phyloP scores from a whole-genome alignment of 202 grass and related monocot species.

The Bolboschoenoplectus hybrid region DNA sequence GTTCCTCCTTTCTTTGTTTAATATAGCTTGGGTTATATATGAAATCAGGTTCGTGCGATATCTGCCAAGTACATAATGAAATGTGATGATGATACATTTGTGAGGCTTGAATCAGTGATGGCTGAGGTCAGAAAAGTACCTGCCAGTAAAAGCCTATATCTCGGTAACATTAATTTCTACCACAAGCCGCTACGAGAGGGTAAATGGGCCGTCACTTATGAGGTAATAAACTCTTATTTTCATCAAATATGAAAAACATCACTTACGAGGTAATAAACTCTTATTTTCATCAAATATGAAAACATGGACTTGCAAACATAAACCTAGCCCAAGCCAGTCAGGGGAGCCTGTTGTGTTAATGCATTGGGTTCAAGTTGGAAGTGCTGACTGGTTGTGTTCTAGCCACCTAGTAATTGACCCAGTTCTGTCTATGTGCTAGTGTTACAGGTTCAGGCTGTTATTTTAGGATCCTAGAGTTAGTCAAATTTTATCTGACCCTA shows the following conservation, averaged over 20 bases:
- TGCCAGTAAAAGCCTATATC: slow-evolving; percentile 65
- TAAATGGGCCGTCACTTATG: slow-evolving; percentile 96
- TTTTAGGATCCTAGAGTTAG: background rate
- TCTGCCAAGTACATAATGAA: slow-evolving; percentile 96
- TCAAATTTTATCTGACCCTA: background rate
- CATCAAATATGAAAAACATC: slow-evolving; percentile 29
- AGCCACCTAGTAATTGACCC: background rate
- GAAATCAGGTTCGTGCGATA: slow-evolving; percentile 55
- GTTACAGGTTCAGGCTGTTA: background rate
- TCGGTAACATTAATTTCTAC: slow-evolving; percentile 90
- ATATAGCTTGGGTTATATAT: background rate
- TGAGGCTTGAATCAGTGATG: slow-evolving; percentile 81
- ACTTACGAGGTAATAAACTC: slow-evolving; percentile 79
- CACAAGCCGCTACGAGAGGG: slow-evolving; percentile 86
- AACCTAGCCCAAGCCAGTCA: background rate
- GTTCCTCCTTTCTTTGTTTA: background rate
- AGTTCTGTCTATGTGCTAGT: background rate
- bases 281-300: background rate
- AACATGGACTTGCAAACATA: background rate
- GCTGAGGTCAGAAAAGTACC: slow-evolving; percentile 66
- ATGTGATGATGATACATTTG: slow-evolving; percentile 92
- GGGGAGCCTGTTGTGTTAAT: background rate
- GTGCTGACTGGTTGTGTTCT: background rate
- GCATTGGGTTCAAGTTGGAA: background rate
- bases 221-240: slow-evolving; percentile 52